Evolutionary conservation across 163 green algal species (phyloP), one percentile per base, ranked within the genome.

Genomic region (Scenedesmus sp.): DNA sequence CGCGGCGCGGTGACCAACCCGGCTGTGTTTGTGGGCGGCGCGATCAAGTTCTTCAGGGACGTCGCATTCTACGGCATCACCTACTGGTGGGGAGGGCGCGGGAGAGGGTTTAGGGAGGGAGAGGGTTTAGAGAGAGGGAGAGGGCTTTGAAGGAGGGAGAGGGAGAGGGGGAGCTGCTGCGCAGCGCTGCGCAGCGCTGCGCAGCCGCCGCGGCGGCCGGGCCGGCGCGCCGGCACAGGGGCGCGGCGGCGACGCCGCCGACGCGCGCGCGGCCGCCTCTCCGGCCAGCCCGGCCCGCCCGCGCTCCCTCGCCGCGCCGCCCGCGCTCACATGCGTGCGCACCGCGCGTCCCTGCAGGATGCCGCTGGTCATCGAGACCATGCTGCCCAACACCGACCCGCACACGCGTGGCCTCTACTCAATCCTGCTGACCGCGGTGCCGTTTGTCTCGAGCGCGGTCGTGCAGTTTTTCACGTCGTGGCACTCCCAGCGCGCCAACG

Each of bases 31-130:
- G 24, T 66, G 31, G 62, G 2, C 10, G 60, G 47, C 2, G 20
- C 17, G 7, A 78, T 78, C 26, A 74, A 81, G 48, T 81, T 81
- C 31, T 67, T 56, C 45, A 81, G 73, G 24, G 73, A 74, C 26
- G 22, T 65, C 1, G 73, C 45, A 11, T 81, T 81, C 50, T 81
- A 81, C 45, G 73, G 73, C 9, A 24, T 78, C 42, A 58, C 69
- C 34, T 78, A 69, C 56, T 78, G 70, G 70, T 76, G 50, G n/a
- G n/a, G n/a, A n/a, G n/a, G n/a, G n/a, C n/a, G n/a, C n/a, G n/a
- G n/a, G n/a, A n/a, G n/a, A n/a, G n/a, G n/a, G n/a, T n/a, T n/a
- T n/a, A n/a, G n/a, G n/a, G n/a, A n/a, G n/a, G n/a, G n/a, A n/a
- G n/a, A n/a, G n/a, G n/a, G n/a, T n/a, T n/a, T n/a, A n/a, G n/a